Conservation (phyloP, 176 grass and related monocot species). For the Dendrocalamus sinicus region DNA sequence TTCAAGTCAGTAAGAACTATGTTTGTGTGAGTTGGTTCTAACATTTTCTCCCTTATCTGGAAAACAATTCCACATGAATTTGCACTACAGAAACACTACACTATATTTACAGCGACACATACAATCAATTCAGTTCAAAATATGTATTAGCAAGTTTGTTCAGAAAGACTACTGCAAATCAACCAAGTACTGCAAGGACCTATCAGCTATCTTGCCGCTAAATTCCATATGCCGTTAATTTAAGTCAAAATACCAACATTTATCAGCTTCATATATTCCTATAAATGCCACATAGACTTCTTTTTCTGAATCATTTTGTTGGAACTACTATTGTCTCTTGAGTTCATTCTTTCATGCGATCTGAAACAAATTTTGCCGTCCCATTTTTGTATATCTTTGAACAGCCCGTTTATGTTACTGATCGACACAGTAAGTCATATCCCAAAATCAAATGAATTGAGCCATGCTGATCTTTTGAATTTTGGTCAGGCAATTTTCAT, state of each 20-base stretch:
- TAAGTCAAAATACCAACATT: not conserved
- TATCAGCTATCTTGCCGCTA: not conserved
- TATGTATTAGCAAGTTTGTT: not conserved
- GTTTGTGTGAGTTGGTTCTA: not conserved
- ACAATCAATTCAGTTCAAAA: not conserved
- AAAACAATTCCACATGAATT: not conserved
- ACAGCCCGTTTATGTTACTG: not conserved
- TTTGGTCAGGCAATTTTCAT: not conserved
- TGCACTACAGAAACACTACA: not conserved
- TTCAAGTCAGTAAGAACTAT: not conserved
- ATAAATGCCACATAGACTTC: not conserved
- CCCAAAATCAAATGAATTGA: not conserved
- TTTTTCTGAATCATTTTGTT: not conserved
- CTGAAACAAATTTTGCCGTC: not conserved
- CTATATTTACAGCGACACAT: not conserved
- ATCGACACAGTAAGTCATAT: not conserved
- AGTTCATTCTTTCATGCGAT: not conserved
- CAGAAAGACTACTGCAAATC: not conserved
- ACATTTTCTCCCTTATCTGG: not conserved
- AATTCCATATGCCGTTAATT: not conserved
- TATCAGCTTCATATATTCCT: not conserved
- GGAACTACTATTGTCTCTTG: not conserved
- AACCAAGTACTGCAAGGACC: not conserved
- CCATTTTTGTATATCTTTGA: not conserved
- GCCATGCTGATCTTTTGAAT: not conserved